A percentile compares a stretch with the other conserved stretches of the same genome.
These are phyloP conservation scores for Eleusine coracana DNA, from an alignment of 176 grass and related monocot genomes.

Conservation along the genomic window DNA sequence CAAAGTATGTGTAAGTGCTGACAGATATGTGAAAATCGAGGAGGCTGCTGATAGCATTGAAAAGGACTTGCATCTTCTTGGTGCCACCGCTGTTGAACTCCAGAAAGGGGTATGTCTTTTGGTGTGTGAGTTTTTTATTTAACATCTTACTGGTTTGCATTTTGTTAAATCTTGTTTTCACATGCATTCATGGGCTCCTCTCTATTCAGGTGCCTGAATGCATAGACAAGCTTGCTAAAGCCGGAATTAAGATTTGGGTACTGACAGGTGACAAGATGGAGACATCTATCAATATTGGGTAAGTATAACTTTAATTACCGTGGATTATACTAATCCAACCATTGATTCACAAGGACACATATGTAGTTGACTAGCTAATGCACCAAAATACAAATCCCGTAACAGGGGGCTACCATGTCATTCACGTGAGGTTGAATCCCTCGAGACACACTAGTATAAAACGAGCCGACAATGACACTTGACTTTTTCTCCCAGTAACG, in stretches of 20 bases:
- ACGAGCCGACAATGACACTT: no score
- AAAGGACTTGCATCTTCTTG: conserved; percentile 83
- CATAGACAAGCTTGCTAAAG: conserved; percentile 94
- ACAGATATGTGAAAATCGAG: conserved; percentile 76
- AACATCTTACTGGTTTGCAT: no score
- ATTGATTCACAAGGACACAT: no score
- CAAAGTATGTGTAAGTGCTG: conserved; percentile 65
- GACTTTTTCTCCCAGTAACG: no score
- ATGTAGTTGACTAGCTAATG: no score
- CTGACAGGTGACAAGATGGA: conserved; percentile 99
- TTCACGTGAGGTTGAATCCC: no score
- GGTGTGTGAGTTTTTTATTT: no score
- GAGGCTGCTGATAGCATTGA: conserved; percentile 81
- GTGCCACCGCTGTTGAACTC: conserved; percentile 90
- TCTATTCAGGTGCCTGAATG: conserved; percentile 85
- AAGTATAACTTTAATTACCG: not conserved
- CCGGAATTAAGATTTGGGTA: conserved; percentile 96
- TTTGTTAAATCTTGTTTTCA: no score
- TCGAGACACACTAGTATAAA: no score
- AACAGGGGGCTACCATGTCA: no score
- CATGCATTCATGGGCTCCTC: not conserved
- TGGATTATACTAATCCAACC: no score
- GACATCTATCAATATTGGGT: conserved; percentile 98
- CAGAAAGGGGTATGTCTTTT: conserved; percentile 64
- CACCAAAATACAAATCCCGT: no score